Percentiles rank a stretch among this genome's conserved stretches.
Conservation (phyloP, 2,329 filamentous ascomycete species). For the Podosphaera xanthii region DNA sequence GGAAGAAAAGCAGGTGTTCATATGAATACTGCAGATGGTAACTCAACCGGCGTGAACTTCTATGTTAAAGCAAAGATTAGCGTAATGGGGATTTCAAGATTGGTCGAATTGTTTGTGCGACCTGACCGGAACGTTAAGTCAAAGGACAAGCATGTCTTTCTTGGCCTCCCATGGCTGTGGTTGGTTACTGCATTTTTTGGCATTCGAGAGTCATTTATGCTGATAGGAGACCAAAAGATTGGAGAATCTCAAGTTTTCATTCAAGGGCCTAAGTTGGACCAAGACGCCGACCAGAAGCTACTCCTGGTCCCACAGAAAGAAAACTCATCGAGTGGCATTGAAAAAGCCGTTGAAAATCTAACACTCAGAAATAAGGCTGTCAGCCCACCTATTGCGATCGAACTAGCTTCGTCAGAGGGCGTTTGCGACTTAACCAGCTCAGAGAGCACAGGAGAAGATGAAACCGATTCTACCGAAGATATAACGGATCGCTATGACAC, state of each 20-base stretch:
- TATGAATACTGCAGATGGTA: not conserved
- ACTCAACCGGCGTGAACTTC: not conserved
- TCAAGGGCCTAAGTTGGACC: no score
- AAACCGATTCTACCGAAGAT: no score
- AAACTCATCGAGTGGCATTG: no score
- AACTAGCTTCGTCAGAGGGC: no score
- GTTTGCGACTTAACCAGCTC: not conserved
- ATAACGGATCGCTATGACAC: no score
- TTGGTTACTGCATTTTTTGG: not conserved
- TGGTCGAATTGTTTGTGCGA: not conserved
- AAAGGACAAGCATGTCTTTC: not conserved
- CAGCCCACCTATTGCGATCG: no score
- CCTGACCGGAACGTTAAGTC: not conserved
- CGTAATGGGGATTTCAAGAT: not conserved
- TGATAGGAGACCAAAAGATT: not conserved
- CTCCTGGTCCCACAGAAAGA: no score
- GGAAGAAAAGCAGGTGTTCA: not conserved
- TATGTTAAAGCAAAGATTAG: not conserved
- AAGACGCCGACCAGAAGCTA: no score
- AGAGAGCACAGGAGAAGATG: no score
- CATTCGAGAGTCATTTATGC: not conserved
- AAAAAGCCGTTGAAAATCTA: no score
- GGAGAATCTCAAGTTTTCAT: no score
- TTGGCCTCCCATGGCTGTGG: not conserved
- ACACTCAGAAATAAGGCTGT: no score